Base-by-base conservation (phyloP, 2,329 filamentous ascomycete genomes). In the Sporothrix dimorphospora region DNA sequence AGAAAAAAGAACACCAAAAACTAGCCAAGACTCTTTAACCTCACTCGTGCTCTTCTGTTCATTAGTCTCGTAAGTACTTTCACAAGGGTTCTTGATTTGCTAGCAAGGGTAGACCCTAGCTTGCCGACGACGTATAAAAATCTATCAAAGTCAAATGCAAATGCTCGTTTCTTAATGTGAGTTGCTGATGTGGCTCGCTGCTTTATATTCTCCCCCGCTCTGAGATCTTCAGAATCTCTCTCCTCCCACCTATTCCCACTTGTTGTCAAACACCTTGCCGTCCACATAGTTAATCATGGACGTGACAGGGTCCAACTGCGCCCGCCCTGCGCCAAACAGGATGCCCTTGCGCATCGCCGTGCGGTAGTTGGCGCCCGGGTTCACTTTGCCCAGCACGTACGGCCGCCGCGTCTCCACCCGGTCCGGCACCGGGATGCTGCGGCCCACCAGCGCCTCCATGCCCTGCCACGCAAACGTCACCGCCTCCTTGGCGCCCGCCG, bases 401-500 rank as follows among this genome's bases (percentile, higher is more conserved):
- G 82, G 80, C 71, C 80, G 78, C 40, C 83, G 80, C 27, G 85
- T 87, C 79, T 89, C 86, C 1, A 88, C 86, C 8, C 84, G 79
- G 70, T 77, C 76, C 1, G 87, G 87, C 9, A 89, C 85, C 0
- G 84, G 85, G 63, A 89, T 86, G 38, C 82, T 84, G 19, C 87
- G 81, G 8, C 86, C 87, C 0, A 88, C 83, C 19, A 89, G 77
- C 1, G 87, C 85, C 77, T 90, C 87, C 83, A 90, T 86, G 2
- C 84, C 87, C 78, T 89, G 86, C 84, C 86, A 88, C 4, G 88
- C 87, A 76, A 90, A 89, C 0, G 84, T 87, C 69, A 88, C 82
- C 5, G 87, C 86, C 77, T 90, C 88, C 78, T 90, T 90, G 2
- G 88, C 87, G 45, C 84, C 85, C 1, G 80, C 85, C 0, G 86